Conservation (phyloP, 2,329 filamentous ascomycete species). For the Cercospora sojina region DNA sequence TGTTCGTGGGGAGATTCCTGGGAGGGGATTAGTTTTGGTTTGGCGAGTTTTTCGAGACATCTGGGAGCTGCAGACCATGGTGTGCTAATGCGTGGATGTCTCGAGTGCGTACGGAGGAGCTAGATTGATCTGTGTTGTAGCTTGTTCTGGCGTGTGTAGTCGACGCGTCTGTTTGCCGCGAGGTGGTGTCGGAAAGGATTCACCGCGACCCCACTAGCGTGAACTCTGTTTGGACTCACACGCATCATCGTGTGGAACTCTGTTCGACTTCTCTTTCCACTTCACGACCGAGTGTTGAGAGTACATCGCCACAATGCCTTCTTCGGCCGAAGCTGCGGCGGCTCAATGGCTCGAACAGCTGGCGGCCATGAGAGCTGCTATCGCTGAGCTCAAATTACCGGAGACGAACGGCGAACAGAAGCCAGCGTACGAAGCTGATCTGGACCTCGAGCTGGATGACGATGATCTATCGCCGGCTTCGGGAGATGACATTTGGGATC, state of each 20-base stretch:
- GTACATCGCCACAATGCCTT: conserved; percentile 17
- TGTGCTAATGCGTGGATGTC: no score
- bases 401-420: conserved; percentile 47
- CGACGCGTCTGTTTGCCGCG: not conserved
- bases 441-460: conserved; percentile 62
- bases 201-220: not conserved
- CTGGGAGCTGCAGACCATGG: not conserved
- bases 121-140: no score
- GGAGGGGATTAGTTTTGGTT: not conserved
- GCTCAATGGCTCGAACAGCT: conserved; percentile 77
- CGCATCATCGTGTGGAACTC: conserved; percentile 9
- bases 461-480: conserved; percentile 62
- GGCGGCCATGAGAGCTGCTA: conserved; percentile 78
- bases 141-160: not conserved
- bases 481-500: conserved; percentile 87
- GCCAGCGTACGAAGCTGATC: conserved; percentile 15
- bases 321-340: conserved; percentile 23
- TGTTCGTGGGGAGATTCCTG: conserved; percentile 96
- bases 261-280: not conserved
- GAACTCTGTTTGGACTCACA: conserved; percentile 9
- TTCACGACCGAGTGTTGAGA: not conserved
- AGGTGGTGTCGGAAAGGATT: not conserved
- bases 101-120: no score
- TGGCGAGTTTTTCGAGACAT: no score
- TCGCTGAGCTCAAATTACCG: conserved; percentile 67